phyloP scores from a whole-genome alignment of 2,329 filamentous ascomycete genomes.

The Xylaria sp. region DNA sequence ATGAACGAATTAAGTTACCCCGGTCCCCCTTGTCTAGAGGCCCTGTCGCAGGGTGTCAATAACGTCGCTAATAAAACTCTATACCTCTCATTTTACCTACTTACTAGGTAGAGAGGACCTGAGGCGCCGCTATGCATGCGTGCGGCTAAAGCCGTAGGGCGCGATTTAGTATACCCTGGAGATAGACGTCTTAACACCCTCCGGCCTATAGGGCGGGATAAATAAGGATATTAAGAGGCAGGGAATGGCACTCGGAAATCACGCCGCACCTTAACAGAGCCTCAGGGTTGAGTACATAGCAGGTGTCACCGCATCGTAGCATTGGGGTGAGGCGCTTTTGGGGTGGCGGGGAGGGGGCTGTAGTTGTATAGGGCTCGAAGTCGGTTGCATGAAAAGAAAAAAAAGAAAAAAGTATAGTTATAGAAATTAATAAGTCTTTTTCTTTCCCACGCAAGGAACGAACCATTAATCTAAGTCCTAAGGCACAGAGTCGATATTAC shows the following conservation, averaged over 20 bases:
- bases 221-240: conserved; percentile 24
- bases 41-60: conserved; percentile 6
- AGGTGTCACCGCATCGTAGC: conserved; percentile 38
- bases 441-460: neutral
- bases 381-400: conserved; percentile 19
- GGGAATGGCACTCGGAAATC: conserved; percentile 27
- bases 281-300: conserved; percentile 31
- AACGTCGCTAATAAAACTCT: neutral
- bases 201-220: conserved; percentile 31
- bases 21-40: neutral
- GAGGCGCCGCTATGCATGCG: neutral
- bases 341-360: neutral
- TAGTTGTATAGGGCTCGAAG: conserved; percentile 19
- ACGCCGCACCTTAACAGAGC: conserved; percentile 38
- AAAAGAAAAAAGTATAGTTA: conserved; percentile 4
- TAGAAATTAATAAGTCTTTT: neutral
- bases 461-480: neutral
- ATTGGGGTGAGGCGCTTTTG: conserved; percentile 31
- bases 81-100: too few relatives aligned
- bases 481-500: neutral
- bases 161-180: conserved; percentile 12
- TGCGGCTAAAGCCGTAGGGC: conserved; percentile 25
- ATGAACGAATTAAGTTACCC: conserved; percentile 6
- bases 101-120: neutral
- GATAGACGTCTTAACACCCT: conserved; percentile 22